These are phyloP conservation scores for Coniferiporia sulphurascens DNA, from an alignment of 1,284 basidiomycete species.

Conservation along the genomic window DNA sequence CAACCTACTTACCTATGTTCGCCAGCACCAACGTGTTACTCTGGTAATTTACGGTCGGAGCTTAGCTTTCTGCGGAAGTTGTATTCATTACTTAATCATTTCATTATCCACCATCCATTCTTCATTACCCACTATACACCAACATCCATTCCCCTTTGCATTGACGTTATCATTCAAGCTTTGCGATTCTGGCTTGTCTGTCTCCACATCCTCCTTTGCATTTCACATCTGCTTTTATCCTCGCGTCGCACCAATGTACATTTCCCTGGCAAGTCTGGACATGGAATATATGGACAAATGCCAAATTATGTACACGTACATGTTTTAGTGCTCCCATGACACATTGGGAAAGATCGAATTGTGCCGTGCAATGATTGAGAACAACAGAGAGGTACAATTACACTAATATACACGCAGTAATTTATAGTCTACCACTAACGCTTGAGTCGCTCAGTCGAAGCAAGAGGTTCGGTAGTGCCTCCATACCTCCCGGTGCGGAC, in stretches of 20 bases:
- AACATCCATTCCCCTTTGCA: neutral
- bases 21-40: neutral
- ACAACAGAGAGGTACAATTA: neutral
- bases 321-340: neutral
- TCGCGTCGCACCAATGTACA: neutral
- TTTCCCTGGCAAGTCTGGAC: too few relatives aligned
- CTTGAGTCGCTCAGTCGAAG: conserved; percentile 19
- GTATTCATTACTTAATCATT: neutral
- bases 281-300: too few relatives aligned
- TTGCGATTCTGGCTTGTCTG: neutral
- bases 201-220: neutral
- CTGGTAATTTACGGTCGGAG: neutral
- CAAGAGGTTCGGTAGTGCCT: conserved; percentile 26
- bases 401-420: neutral
- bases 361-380: neutral
- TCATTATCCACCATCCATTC: neutral
- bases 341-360: neutral
- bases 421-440: neutral
- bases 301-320: too few relatives aligned
- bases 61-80: neutral
- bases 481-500: conserved; percentile 26
- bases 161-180: neutral
- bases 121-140: neutral
- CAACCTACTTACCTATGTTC: neutral
- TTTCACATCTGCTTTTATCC: neutral